Conservation (phyloP, 257 asterid genomes). For the Nicotiana obtusifolia region DNA sequence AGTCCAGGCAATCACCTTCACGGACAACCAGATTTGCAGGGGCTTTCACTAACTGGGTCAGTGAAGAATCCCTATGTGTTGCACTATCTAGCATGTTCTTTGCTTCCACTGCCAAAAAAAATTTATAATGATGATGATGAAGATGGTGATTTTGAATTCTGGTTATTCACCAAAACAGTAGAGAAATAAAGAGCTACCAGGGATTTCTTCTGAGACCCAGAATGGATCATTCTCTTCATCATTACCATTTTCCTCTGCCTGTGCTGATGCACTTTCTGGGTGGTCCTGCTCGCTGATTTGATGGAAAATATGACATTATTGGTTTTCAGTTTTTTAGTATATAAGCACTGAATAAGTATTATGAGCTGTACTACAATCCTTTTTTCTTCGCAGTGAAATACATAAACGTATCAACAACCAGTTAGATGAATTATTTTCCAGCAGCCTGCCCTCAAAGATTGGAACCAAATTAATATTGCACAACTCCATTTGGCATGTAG, state of each 20-base stretch:
- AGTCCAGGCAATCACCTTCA: slow-evolving; percentile 90
- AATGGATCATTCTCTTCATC: slow-evolving; percentile 45
- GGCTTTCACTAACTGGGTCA: slow-evolving; percentile 47
- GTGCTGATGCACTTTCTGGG: slow-evolving; percentile 32
- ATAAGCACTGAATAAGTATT: neutral
- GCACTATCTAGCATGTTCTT: slow-evolving; percentile 51
- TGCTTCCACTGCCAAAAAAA: slow-evolving; percentile 52
- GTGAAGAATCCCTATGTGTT: slow-evolving; percentile 29
- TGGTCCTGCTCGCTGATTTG: slow-evolving; percentile 53
- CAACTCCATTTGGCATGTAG: neutral
- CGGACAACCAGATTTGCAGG: slow-evolving; percentile 88
- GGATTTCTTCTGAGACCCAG: slow-evolving; percentile 75
- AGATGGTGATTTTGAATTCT: neutral
- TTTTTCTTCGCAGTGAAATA: neutral
- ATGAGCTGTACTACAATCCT: neutral
- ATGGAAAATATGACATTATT: slow-evolving; percentile 1
- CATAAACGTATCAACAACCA: neutral
- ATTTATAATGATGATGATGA: neutral
- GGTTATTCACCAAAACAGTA: slow-evolving; percentile 8
- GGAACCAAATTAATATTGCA: neutral
- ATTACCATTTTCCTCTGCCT: slow-evolving; percentile 30
- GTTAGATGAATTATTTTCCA: neutral
- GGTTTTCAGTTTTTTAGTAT: neutral
- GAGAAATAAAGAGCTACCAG: slow-evolving; percentile 40
- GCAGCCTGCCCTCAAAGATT: neutral